Base-by-base conservation (phyloP, 2,329 filamentous ascomycete species). In the Exophiala viscosa region DNA sequence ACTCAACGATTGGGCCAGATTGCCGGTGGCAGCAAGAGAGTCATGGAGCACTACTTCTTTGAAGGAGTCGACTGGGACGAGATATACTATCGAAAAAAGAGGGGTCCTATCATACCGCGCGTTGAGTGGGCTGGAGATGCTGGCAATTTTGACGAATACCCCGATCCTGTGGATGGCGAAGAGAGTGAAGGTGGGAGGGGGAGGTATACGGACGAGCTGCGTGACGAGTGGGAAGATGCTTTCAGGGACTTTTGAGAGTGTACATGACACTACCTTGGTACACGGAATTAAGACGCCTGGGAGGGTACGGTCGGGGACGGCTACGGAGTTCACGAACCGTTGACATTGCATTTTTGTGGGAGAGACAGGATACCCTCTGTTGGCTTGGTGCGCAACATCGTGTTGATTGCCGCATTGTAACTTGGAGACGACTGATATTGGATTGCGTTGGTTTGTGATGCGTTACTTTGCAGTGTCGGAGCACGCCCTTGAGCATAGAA, bases 141-240 rank as follows among this genome's bases (percentile, higher is more conserved):
- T 32, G 71, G 80, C 15, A 85, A 85, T 64, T 86, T 85, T 62
- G 82, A 85, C 60, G 81, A 85, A 50, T 85, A 85, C 60, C 82
- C 84, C 45, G 72, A 73, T 50, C 71, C 72, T 6, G 74, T 78
- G 4, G 81, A 84, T 64, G 70, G 71, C 43, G 68, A 73, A 62
- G 66, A 76, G 60, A 65, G 75, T 64, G 73, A 80, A 31, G 58
- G 60, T 7, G 60, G 61, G 6, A 57, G 61, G 46, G 60, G 63
- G 59, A 65, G 67, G 41, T 85, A 85, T 63, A 83, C 80, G 3
- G 76, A 80, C 50, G 82, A 84, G 54, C 70, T 85, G 74, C 74
- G 73, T 54, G 73, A 77, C 56, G 80, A 80, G 66, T 84, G 82
- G 65, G 83, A 85, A 50, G 69, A 73, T 36, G 70, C 76, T 59